Base-by-base conservation (phyloP, 768 basidiomycete species). In the Hydnomerulius pinastri region DNA sequence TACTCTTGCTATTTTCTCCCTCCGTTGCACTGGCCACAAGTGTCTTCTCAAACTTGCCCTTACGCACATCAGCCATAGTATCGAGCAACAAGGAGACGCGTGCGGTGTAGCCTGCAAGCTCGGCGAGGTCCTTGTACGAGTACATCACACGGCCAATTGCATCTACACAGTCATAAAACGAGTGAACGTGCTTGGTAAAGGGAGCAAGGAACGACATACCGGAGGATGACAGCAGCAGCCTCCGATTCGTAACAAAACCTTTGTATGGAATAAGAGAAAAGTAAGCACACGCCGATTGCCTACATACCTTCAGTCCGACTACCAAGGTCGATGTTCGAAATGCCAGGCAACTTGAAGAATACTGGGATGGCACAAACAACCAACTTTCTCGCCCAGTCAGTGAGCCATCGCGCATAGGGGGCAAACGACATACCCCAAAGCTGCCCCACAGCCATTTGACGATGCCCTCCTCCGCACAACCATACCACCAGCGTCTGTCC, bases 371-470 rank as follows among this genome's bases (percentile, higher is more conserved):
- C 91, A 66, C 96, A 98, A 4, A 95, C 80, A 45, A 89, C 80
- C 25, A 92, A 75, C 90, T 90, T 50, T 6, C 56, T 43, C 17
- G 13, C 51, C 48, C 42, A 51, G n/a, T 57, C 25, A 60, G 59
- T 44, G 39, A 42, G 24, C 39, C 2, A 4, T 23, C 15, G 25
- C 18, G 20, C n/a, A 39, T 7, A 18, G 28, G 46, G 27, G 43
- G 20, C 25, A 24, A 39, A 21, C n/a, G 17, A 77, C 85, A 50
- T 62, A 94, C 86, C 32, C 96, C 96, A 66, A 95, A 87, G 65
- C 86, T 88, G 58, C 96, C 95, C 96, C 96, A 99, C 7, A 95
- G 62, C 87, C 87, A 98, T 71, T 99, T 98, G 61, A 98, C 87
- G 37, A 99, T 85, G 2, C 91, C 93, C 69, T 98, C 96, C 68